Evolutionary conservation across 176 grass and related monocot species (phyloP), one percentile per base, ranked within the genome.

Genomic region (Lolium rigidum): DNA sequence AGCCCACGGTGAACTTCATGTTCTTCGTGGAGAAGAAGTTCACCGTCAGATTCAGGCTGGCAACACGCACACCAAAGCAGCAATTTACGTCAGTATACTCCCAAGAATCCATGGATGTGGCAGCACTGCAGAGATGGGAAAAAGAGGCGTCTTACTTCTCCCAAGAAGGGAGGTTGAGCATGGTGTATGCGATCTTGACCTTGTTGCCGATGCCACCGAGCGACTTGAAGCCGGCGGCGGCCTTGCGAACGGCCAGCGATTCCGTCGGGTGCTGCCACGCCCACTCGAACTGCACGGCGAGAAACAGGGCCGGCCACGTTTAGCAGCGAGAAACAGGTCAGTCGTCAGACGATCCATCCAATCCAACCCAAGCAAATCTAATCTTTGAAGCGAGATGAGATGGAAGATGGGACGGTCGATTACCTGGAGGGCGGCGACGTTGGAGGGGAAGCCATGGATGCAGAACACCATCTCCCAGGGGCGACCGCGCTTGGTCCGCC

Each of bases 401-500:
- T 12, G 4, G 6, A 14, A 41, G 25, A 55, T 16, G 0, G 13
- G 14, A 26, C 2, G 10, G 17, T 9, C 22, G 21, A 4, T 64
- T 71, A 97, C 96, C 90, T 95, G 93, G 61, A 98, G 96, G 51
- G 96, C 96, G 46, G 88, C 83, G 77, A 98, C 87, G 70, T 95
- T 94, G 67, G 96, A 80, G 79, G 92, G 93, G 81, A 98, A 98
- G 10, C 93, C 96, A 60, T 95, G 70, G 89, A 98, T 95, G 84
- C 93, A 98, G 70, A 98, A 90, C 66, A 93, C 50, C 96, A 98
- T 98, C 88, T 98, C 96, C 96, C 96, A 98, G 0, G 96, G 96
- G 15, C 96, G 91, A 2, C 90, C 96, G 2, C 78, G 79, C 37
- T 93, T 93, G 21, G 96, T 98, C 43, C 86, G 50, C 84, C 56